Conservation (phyloP, 2,329 filamentous ascomycete genomes). For the Chaetomium globosum region DNA sequence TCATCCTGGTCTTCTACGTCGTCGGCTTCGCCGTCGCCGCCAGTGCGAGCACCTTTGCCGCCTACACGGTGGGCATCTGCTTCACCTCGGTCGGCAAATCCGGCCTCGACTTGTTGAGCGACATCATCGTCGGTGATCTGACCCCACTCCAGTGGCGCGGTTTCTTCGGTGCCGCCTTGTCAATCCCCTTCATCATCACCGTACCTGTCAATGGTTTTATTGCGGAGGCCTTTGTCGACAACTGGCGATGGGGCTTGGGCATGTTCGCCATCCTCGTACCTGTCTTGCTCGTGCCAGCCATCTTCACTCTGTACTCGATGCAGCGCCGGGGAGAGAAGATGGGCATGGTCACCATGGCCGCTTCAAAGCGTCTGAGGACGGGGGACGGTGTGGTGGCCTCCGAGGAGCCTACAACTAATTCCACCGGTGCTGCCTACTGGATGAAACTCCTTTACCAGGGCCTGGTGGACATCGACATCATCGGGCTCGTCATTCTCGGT, state of each 20-base stretch:
- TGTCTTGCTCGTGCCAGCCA: neutral
- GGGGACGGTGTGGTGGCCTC: neutral
- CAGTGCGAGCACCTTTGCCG: neutral
- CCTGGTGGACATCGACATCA: neutral
- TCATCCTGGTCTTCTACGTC: neutral
- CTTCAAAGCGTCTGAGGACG: neutral
- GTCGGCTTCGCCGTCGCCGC: neutral
- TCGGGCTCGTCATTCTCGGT: neutral
- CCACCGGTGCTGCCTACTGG: neutral
- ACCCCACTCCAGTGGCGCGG: neutral
- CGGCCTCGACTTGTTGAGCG: neutral
- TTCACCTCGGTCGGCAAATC: neutral
- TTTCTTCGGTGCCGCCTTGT: neutral
- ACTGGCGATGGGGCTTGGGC: neutral
- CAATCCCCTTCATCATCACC: neutral
- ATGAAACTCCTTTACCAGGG: neutral
- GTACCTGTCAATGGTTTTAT: neutral
- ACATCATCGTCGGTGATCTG: neutral
- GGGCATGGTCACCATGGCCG: neutral
- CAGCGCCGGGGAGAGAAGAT: neutral
- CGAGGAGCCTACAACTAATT: neutral
- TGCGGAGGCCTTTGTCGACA: neutral
- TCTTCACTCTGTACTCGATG: neutral
- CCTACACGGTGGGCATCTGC: neutral
- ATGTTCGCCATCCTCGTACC: neutral